phyloP scores from a whole-genome alignment of 2,329 filamentous ascomycete species.

The Cercospora zeina region DNA sequence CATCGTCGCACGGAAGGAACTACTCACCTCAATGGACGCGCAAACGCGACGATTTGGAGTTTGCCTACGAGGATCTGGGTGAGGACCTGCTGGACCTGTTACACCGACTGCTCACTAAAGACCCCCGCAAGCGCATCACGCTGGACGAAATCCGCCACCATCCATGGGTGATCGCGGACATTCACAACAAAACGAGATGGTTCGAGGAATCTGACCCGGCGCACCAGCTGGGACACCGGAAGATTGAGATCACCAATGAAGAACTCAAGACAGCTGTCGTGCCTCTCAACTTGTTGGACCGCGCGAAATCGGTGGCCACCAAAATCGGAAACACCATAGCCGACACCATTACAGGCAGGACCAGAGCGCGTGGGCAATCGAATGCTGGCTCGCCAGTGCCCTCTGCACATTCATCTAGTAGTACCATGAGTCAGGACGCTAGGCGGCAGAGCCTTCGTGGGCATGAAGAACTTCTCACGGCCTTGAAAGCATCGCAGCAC shows the following conservation, averaged over 20 bases:
- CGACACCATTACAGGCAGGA: constrained; percentile 8
- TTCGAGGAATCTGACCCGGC: constrained; percentile 91
- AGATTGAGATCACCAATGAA: constrained; percentile 86
- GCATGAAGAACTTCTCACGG: constrained; percentile 58
- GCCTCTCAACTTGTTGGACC: constrained; percentile 81
- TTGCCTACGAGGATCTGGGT: constrained; percentile 83
- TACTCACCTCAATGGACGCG: constrained; percentile 55
- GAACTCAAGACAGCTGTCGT: constrained; percentile 90
- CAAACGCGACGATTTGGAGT: constrained; percentile 73
- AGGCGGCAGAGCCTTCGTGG: constrained; percentile 59
- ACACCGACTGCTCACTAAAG: constrained; percentile 77
- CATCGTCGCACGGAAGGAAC: constrained; percentile 50
- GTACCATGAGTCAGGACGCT: constrained; percentile 56
- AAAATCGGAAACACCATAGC: constrained; percentile 49
- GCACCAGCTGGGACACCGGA: constrained; percentile 72
- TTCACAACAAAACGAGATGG: constrained; percentile 75
- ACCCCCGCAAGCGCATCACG: constrained; percentile 83
- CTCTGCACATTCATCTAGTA: constrained; percentile 55
- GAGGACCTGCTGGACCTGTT: constrained; percentile 78
- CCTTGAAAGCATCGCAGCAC: constrained; percentile 53
- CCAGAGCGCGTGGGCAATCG: constrained; percentile 54
- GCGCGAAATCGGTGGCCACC: constrained; percentile 71
- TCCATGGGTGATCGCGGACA: constrained; percentile 80
- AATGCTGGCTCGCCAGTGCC: constrained; percentile 58
- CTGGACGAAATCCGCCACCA: constrained; percentile 91